Evolutionary conservation across 2,329 filamentous ascomycete genomes (phyloP).

Genomic region (Ambrosiella xylebori): DNA sequence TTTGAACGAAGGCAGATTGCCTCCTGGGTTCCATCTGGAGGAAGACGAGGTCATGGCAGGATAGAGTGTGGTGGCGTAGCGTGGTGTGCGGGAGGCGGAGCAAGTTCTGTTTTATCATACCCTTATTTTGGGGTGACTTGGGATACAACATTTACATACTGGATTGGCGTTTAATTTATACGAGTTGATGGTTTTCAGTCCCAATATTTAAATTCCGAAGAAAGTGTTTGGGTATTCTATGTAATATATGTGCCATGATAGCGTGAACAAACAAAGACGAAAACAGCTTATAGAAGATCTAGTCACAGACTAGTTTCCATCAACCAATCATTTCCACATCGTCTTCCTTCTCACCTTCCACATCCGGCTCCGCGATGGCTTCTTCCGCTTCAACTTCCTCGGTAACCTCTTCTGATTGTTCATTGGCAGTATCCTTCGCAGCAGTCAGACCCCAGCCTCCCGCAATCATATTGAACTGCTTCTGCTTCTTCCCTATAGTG

Average conservation of each 20-base stretch:
- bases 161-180: conserved; percentile 1
- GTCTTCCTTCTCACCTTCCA: not conserved
- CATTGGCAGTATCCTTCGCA: conserved; percentile 24
- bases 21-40: conserved; percentile 42
- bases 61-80: conserved; percentile 18
- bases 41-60: conserved; percentile 43
- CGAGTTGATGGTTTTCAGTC: not conserved
- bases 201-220: not conserved
- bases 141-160: conserved; percentile 1
- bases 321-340: conserved; percentile 44
- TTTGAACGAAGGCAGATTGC: conserved; percentile 73
- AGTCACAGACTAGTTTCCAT: conserved; percentile 6
- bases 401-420: conserved; percentile 22
- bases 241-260: not conserved
- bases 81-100: not conserved
- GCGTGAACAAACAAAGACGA: conserved; percentile 17
- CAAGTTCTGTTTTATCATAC: conserved; percentile 3
- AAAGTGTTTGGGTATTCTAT: not conserved
- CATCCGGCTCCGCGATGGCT: conserved; percentile 16
- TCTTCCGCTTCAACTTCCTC: conserved; percentile 20
- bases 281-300: not conserved
- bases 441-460: conserved; percentile 11
- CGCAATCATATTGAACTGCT: conserved; percentile 14
- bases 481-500: conserved; percentile 10
- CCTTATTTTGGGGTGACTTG: conserved; percentile 1